phyloP scores from a whole-genome alignment of 768 basidiomycete genomes.

The Tremella mesenterica region DNA sequence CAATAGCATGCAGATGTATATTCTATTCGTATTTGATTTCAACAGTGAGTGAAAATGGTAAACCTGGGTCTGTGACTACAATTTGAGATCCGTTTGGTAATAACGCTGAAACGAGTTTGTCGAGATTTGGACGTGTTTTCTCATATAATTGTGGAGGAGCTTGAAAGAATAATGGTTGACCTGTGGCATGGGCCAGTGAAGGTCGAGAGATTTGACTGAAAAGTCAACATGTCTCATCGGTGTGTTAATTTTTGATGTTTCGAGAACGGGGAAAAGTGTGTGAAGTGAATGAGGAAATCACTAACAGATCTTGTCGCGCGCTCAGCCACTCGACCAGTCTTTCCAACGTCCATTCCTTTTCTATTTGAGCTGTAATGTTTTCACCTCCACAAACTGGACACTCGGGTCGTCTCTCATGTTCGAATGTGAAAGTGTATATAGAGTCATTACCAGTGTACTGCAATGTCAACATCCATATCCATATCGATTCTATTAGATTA shows the following conservation, averaged over 20 bases:
- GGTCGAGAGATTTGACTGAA: constrained; percentile 92
- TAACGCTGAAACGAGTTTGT: constrained; percentile 75
- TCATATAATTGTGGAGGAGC: constrained; percentile 84
- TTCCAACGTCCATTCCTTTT: constrained; percentile 68
- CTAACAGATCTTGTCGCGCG: constrained; percentile 85
- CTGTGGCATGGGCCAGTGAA: constrained; percentile 60
- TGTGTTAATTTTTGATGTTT: background rate
- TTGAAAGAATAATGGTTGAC: constrained; percentile 79
- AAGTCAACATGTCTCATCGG: constrained; percentile 2
- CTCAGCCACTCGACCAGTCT: constrained; percentile 75
- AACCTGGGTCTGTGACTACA: constrained; percentile 72
- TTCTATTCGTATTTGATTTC: constrained; percentile 39
- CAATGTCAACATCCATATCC: constrained; percentile 6
- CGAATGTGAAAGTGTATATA: constrained; percentile 93
- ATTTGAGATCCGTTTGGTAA: constrained; percentile 68
- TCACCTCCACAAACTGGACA: constrained; percentile 98
- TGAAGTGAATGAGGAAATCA: constrained; percentile 5
- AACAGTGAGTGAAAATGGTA: constrained; percentile 70
- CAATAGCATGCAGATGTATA: background rate
- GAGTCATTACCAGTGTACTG: constrained; percentile 96
- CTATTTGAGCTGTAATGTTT: constrained; percentile 63
- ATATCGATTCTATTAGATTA: background rate
- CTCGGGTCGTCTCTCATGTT: constrained; percentile 82
- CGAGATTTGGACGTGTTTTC: constrained; percentile 80
- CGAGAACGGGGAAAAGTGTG: background rate